phyloP scores from a whole-genome alignment of 805 yeast genomes.

The Starmerella potacharoeniae region DNA sequence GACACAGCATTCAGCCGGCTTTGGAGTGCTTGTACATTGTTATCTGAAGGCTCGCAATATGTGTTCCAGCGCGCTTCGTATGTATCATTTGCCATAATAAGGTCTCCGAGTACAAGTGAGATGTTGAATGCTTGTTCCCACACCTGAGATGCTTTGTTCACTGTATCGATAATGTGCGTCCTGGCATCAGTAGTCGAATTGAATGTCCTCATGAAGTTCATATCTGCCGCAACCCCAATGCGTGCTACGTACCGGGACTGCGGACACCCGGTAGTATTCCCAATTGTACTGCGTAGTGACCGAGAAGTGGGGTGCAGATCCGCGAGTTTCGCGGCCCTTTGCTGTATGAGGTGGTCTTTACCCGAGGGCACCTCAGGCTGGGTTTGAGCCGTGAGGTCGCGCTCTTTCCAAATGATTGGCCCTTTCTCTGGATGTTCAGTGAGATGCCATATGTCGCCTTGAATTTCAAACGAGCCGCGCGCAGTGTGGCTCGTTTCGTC shows the following conservation, averaged over 20 bases:
- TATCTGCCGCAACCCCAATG: constrained; percentile 32
- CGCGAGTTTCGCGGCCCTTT: not conserved
- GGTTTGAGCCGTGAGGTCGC: not conserved
- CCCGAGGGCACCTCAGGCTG: not conserved
- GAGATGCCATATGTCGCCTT: not conserved
- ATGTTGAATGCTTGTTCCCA: constrained; percentile 31
- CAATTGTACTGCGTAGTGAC: not conserved
- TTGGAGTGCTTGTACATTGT: constrained; percentile 15
- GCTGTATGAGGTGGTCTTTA: not conserved
- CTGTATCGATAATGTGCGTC: constrained; percentile 25
- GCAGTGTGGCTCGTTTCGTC: not conserved
- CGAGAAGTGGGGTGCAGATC: not conserved
- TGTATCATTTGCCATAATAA: constrained; percentile 24
- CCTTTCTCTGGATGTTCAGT: not conserved
- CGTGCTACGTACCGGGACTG: constrained; percentile 18
- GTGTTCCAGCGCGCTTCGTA: constrained; percentile 16
- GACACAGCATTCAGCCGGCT: constrained; percentile 26
- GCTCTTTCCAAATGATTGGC: not conserved
- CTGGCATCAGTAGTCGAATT: constrained; percentile 23
- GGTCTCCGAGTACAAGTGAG: constrained; percentile 27
- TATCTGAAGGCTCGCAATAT: constrained; percentile 27
- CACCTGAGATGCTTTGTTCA: constrained; percentile 28
- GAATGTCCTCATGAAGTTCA: constrained; percentile 27
- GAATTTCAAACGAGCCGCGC: not conserved
- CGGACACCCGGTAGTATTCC: not conserved